Conservation (phyloP, 495 filamentous ascomycete genomes). For the Aspergillus hancockii region DNA sequence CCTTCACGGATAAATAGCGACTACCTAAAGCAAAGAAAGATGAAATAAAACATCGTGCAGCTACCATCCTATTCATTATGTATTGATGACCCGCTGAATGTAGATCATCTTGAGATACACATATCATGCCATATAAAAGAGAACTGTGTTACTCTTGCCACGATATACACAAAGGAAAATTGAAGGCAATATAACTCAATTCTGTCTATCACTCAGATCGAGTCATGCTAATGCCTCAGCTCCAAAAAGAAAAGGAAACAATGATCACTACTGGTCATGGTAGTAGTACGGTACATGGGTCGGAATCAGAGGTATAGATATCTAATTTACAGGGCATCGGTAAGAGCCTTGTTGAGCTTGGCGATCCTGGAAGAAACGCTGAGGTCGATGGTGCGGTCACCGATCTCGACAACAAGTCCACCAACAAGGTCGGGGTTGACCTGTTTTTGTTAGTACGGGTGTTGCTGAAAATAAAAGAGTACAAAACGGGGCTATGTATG, state of each 20-base stretch:
- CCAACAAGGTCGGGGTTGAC: constrained; percentile 93
- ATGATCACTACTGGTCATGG: constrained; percentile 1
- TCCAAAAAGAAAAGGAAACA: constrained; percentile 8
- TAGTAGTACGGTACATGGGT: constrained; percentile 12
- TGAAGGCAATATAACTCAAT: constrained; percentile 16
- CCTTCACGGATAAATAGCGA: too few relatives aligned
- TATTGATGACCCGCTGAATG: too few relatives aligned
- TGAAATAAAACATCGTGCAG: too few relatives aligned
- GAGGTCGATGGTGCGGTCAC: constrained; percentile 96
- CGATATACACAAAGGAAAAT: neutral
- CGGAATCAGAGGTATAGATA: constrained; percentile 6
- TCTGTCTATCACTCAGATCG: constrained; percentile 24
- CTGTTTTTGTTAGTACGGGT: constrained; percentile 39
- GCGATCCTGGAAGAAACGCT: constrained; percentile 91
- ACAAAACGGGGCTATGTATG: constrained; percentile 21
- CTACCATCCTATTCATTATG: too few relatives aligned
- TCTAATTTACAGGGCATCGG: constrained; percentile 83
- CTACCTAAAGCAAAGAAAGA: too few relatives aligned
- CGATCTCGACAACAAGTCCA: constrained; percentile 93
- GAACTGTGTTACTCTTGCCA: neutral
- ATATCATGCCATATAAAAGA: neutral
- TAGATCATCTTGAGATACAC: neutral
- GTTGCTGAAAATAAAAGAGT: neutral
- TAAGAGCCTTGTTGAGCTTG: constrained; percentile 99
- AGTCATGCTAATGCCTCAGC: constrained; percentile 15